These are phyloP conservation scores for Coemansia umbellata DNA, from an alignment of 192 early-diverging fungal species.

Conservation along the genomic window DNA sequence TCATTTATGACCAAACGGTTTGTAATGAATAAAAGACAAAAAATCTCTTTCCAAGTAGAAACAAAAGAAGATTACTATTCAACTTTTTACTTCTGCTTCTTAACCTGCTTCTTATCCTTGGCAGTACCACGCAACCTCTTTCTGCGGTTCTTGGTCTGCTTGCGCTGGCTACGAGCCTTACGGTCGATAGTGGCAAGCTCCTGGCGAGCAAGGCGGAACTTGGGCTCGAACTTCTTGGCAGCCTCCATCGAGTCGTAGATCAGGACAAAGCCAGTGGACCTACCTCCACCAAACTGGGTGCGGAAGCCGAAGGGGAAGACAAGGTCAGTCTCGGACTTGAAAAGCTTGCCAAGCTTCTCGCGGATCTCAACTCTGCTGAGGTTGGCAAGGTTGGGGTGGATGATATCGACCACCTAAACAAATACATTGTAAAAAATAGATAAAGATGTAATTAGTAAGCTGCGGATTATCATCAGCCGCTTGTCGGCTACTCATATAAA, in stretches of 20 bases:
- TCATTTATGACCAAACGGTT: too few relatives aligned
- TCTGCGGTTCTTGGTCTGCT: constrained; percentile 97
- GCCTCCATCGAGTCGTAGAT: constrained; percentile 94
- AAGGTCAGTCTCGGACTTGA: constrained; percentile 85
- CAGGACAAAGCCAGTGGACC: constrained; percentile 91
- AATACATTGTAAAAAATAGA: background rate
- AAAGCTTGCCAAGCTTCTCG: constrained; percentile 92
- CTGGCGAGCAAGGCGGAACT: constrained; percentile 86
- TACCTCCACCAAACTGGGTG: constrained; percentile 95
- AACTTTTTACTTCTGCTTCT: constrained; percentile 22
- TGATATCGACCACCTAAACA: constrained; percentile 76
- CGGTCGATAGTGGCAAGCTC: constrained; percentile 54
- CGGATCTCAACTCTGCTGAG: constrained; percentile 89
- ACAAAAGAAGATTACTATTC: background rate
- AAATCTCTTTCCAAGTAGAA: background rate
- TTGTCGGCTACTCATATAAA: too few relatives aligned
- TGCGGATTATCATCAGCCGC: background rate
- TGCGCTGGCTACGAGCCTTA: constrained; percentile 93
- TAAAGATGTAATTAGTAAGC: background rate
- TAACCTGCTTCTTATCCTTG: constrained; percentile 60
- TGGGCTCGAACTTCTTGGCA: constrained; percentile 99
- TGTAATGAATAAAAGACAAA: background rate
- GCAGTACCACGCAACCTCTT: constrained; percentile 97
- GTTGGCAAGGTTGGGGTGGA: constrained; percentile 93
- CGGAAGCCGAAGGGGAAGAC: constrained; percentile 94